A percentile compares a stretch with the other conserved stretches of the same genome.
Conservation (phyloP, 2,329 filamentous ascomycete genomes). For the Talaromyces sp. region DNA sequence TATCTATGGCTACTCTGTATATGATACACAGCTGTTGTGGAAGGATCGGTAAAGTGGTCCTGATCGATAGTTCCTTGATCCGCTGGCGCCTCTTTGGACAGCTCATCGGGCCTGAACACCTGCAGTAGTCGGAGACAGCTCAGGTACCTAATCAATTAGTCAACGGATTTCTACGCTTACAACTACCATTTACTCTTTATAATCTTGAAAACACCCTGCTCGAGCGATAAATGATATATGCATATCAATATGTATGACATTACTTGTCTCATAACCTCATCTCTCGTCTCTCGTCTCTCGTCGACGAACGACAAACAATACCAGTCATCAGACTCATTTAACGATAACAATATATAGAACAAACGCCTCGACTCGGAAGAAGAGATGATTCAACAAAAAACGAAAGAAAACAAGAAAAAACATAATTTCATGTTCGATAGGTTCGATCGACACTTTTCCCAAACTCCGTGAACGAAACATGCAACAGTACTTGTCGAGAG, state of each 20-base stretch:
- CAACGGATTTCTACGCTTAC: background rate
- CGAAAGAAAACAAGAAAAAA: conserved; percentile 8
- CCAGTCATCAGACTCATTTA: conserved; percentile 3
- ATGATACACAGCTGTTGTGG: no score
- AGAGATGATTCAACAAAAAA: conserved; percentile 20
- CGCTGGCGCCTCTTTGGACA: background rate
- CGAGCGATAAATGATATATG: background rate
- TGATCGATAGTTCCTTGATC: background rate
- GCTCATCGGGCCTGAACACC: conserved; percentile 1
- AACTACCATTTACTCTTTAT: background rate
- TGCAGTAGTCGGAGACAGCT: background rate
- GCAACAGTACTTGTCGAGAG: conserved; percentile 14
- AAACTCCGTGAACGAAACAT: conserved; percentile 16
- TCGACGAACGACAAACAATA: background rate
- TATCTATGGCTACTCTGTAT: no score
- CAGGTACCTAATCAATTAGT: background rate
- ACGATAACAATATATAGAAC: conserved; percentile 11
- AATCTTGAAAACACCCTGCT: background rate
- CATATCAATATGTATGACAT: conserved; percentile 10
- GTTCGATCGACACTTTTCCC: conserved; percentile 15
- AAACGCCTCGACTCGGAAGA: conserved; percentile 21
- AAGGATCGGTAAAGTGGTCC: no score
- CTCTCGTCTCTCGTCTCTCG: conserved; percentile 4
- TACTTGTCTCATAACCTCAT: conserved; percentile 17
- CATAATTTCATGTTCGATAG: background rate